Conservation (phyloP, 495 filamentous ascomycete species). For the Collariella sp. region DNA sequence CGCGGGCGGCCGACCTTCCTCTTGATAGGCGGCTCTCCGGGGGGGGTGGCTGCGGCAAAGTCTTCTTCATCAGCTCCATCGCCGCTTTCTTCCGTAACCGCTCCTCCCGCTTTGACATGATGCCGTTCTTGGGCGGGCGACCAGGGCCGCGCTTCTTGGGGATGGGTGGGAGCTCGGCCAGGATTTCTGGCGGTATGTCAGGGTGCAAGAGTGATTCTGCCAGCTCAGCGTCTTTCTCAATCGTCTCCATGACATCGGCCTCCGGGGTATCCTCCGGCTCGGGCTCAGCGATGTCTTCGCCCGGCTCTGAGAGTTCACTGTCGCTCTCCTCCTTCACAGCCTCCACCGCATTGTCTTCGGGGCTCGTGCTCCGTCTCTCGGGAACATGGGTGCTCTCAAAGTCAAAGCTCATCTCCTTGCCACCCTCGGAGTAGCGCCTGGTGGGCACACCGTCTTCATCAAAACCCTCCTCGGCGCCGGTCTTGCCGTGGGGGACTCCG, state of each 20-base stretch:
- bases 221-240: conserved; percentile 36
- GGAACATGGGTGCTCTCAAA: conserved; percentile 53
- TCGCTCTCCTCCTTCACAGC: conserved; percentile 17
- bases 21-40: conserved; percentile 41
- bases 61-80: conserved; percentile 41
- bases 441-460: conserved; percentile 33
- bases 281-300: conserved; percentile 21
- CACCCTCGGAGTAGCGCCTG: conserved; percentile 42
- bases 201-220: conserved; percentile 18
- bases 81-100: conserved; percentile 56
- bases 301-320: conserved; percentile 25
- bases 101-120: conserved; percentile 82
- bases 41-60: conserved; percentile 34
- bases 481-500: conserved; percentile 59
- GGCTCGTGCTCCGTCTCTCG: conserved; percentile 46
- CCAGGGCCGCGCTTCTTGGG: conserved; percentile 74
- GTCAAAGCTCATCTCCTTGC: conserved; percentile 55
- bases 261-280: conserved; percentile 31
- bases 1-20: conserved; percentile 53
- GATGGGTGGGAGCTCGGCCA: conserved; percentile 25
- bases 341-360: conserved; percentile 27
- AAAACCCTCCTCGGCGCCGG: conserved; percentile 49
- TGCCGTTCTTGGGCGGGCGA: conserved; percentile 81
- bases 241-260: conserved; percentile 29
- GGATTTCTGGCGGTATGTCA: conserved; percentile 27